These are phyloP conservation scores for Flaveria sonorensis DNA, from an alignment of 129 eudicot genomes.

Conservation along the genomic window DNA sequence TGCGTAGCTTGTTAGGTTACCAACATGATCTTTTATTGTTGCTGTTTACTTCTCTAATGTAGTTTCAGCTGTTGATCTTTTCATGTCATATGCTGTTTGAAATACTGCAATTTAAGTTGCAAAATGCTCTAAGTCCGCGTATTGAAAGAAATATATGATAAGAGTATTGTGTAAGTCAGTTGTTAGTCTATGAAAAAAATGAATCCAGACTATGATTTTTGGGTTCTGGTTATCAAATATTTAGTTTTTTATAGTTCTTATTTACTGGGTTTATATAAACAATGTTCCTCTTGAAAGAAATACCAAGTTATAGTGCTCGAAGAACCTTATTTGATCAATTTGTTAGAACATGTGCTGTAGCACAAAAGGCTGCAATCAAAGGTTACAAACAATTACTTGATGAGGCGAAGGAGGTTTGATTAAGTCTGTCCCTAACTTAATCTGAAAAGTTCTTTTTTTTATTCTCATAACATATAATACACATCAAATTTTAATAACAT, in stretches of 20 bases:
- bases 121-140: not conserved
- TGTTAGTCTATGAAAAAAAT: constrained; percentile 10
- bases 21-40: constrained; percentile 7
- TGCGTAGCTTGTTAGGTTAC: constrained; percentile 19
- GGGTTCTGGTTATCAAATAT: not conserved
- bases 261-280: not conserved
- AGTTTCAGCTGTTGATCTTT: not conserved
- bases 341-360: constrained; percentile 96
- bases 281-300: constrained; percentile 52
- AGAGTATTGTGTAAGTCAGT: not conserved
- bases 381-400: constrained; percentile 90
- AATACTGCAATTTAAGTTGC: not conserved
- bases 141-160: not conserved
- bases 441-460: constrained; percentile 34
- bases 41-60: constrained; percentile 1
- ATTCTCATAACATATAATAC: constrained; percentile 2
- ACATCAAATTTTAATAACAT: not conserved
- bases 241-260: not conserved
- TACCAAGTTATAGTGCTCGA: constrained; percentile 82
- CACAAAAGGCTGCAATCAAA: constrained; percentile 89
- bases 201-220: not conserved
- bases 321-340: constrained; percentile 92
- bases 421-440: constrained; percentile 51
- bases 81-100: constrained; percentile 10
- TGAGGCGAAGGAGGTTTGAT: constrained; percentile 95